A percentile compares a stretch with the other conserved stretches of the same genome.
phyloP scores from a whole-genome alignment of 371 early-diverging fungal species.

The Mortierella sp. region DNA sequence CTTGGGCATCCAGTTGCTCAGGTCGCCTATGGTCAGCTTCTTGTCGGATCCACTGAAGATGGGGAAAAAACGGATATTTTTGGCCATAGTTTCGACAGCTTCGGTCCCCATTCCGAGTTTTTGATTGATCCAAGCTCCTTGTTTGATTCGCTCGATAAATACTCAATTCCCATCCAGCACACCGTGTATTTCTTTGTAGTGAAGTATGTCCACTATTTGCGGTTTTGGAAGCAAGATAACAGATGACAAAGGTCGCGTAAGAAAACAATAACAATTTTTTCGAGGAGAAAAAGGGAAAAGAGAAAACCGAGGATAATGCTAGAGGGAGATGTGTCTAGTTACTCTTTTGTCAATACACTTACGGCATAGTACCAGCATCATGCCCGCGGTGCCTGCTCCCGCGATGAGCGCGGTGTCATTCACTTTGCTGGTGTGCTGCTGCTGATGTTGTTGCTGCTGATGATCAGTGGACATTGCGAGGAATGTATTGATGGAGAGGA shows the following conservation, averaged over 20 bases:
- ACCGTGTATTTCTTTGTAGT: constrained; percentile 6
- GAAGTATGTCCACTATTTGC: background rate
- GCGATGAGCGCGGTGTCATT: constrained; percentile 21
- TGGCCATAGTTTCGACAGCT: constrained; percentile 12
- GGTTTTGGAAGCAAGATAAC: background rate
- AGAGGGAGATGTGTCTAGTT: no score
- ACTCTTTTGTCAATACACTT: background rate
- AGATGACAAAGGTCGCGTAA: no score
- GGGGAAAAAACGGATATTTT: constrained; percentile 4
- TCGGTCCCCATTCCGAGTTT: constrained; percentile 24
- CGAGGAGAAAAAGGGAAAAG: background rate
- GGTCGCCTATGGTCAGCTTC: constrained; percentile 16
- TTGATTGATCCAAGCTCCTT: constrained; percentile 7
- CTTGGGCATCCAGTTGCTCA: constrained; percentile 13
- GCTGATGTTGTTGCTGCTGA: background rate
- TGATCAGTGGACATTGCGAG: background rate
- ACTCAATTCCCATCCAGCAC: constrained; percentile 7
- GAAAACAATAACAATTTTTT: background rate
- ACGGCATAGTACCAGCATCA: background rate
- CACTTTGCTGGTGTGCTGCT: background rate
- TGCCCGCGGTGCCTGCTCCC: constrained; percentile 20
- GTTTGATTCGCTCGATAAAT: background rate
- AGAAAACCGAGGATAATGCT: no score
- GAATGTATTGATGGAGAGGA: background rate
- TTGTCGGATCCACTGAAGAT: constrained; percentile 2